Base-by-base conservation (phyloP, 805 yeast genomes). In the Pichia deserticola region DNA sequence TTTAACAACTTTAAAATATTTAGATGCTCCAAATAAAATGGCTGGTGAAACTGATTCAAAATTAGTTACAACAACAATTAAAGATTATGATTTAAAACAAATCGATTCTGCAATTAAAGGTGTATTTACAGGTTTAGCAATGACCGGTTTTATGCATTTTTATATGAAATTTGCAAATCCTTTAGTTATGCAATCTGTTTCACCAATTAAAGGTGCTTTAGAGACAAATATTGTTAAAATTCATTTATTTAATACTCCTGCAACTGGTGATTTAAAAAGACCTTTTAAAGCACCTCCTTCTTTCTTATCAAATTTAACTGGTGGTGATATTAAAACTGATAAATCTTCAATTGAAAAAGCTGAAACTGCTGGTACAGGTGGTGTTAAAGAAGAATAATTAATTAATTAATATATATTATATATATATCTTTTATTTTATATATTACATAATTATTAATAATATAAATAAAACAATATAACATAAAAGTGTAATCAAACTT, bases 121-220 rank as follows among this genome's bases (percentile, higher is more conserved):
- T 56, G 79, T 89, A 58, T 82, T 84, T 76, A 86, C 95, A 55
- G 86, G 95, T 56, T 66, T 90, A 59, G 97, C 95, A 61, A 89
- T 93, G 96, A 90, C 93, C 90, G 95, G 85, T 29, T 86, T 92
- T 82, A 90, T 92, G 98, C 99, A 93, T 71, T 64, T 93, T 54
- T 92, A 92, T 81, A 81, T 93, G 95, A 86, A 89, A 72, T 93
- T 89, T 78, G 89, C 97, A 69, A 89, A 93, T 73, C 99, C 99
- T 52, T 79, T 93, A 66, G 82, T 93, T 59, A 86, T 92, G 89
- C 98, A 93, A 75, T 82, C 90, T 56, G 79, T 93, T 60, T 79
- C 95, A 47, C 92, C 97, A 47, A 73, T 93, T 61, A 93, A 93
- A 79, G 74, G 86, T 59, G 96, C 95, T 43, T 71, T 89, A 50